Base-by-base conservation (phyloP, 2,329 filamentous ascomycete species). In the Colletotrichum godetiae region DNA sequence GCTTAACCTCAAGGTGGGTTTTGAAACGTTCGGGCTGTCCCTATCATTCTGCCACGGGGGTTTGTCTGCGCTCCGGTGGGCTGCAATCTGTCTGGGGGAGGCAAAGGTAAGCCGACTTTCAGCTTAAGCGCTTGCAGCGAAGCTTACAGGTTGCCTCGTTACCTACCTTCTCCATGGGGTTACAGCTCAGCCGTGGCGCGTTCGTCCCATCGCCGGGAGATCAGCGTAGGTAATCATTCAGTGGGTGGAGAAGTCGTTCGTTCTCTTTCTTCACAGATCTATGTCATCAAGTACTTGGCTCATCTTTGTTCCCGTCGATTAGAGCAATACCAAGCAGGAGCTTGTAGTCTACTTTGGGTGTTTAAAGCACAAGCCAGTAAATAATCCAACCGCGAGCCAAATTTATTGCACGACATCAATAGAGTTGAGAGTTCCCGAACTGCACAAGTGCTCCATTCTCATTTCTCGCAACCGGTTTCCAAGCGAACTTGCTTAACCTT, bases 121-220 rank as follows among this genome's bases (percentile, higher is more conserved):
- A 42, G 53, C 53, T 64, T 24, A 4, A 37, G 67, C 33, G 67
- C 35, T 15, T 42, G 49, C 29, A 11, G 13, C 46, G 62, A 35
- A 24, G 37, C 13, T 65, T 22, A 52, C 35, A 56, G 55, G 42
- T 10, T 67, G 33, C 29, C 63, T 56, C 52, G 29, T 49, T 49
- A 73, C 66, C 59, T 49, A 73, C 70, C 59, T 73, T 69, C 66
- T 73, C 19, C 13, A 65, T 69, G 42, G 59, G 59, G 59, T 58
- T 63, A 64, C 66, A 46, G n/a, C 59, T 35, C 24, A 57, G 53
- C 29, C 61, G 19, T 4, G 53, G 52, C 61, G 65, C 24, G 68
- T 56, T 72, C 57, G 22, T 62, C 64, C 33, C 37, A 27, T 70
- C 24, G 22, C 27, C 12, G 31, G 61, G 49, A 64, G 49, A 37